Conservation (phyloP, 768 basidiomycete genomes). For the Flagelloscypha sp. region DNA sequence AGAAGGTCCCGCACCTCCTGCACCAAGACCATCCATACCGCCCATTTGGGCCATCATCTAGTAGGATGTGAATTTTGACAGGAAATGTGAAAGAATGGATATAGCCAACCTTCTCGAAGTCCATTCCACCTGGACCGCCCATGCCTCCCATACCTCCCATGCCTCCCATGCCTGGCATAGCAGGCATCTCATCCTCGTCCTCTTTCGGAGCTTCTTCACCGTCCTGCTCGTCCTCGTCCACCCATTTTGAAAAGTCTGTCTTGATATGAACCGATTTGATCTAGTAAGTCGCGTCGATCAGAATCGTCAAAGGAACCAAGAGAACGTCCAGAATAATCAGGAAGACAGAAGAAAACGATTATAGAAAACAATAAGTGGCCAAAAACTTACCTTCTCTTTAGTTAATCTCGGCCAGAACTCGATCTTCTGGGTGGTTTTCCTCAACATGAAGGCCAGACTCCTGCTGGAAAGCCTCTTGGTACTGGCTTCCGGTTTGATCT, state of each 20-base stretch:
- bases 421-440: constrained; percentile 66
- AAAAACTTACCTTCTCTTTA: constrained; percentile 80
- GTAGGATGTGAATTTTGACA: too few species aligned
- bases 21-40: constrained; percentile 8
- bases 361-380: too few species aligned
- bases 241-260: constrained; percentile 94
- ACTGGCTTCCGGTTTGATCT: constrained; percentile 69
- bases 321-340: too few species aligned
- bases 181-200: constrained; percentile 40
- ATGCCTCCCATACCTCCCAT: constrained; percentile 24
- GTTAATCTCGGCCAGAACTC: constrained; percentile 94
- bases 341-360: too few species aligned
- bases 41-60: constrained; percentile 33
- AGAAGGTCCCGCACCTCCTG: constrained; percentile 15
- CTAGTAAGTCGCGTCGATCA: too few species aligned
- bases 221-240: constrained; percentile 95
- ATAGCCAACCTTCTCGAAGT: constrained; percentile 67
- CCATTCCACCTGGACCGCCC: constrained; percentile 35
- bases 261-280: constrained; percentile 78
- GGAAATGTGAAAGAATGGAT: too few species aligned
- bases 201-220: constrained; percentile 36
- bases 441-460: constrained; percentile 55
- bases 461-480: constrained; percentile 58
- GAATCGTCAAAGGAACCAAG: too few species aligned
- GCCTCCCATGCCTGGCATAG: constrained; percentile 37